Evolutionary conservation across 2,329 filamentous ascomycete species (phyloP).

Genomic region (Neonectria ditissima): DNA sequence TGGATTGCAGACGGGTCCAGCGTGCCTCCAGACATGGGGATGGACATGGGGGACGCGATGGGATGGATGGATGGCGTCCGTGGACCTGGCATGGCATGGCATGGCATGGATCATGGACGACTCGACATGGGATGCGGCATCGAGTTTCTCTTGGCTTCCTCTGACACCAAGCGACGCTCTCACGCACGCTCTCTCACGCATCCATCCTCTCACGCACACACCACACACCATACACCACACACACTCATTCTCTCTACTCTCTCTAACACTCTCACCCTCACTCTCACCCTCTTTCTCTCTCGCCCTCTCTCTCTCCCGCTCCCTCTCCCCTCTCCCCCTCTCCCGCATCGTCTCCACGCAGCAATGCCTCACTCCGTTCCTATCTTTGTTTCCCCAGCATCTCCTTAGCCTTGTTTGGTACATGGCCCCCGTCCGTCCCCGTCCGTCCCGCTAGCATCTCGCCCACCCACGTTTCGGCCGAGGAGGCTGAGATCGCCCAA

Average conservation of each 20-base stretch:
- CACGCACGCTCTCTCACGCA: slow-evolving; percentile 17
- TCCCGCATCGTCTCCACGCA: slow-evolving; percentile 31
- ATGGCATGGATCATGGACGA: background rate
- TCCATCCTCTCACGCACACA: slow-evolving; percentile 10
- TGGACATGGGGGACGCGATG: background rate
- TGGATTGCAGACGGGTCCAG: background rate
- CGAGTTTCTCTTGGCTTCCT: slow-evolving; percentile 3
- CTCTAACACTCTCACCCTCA: background rate
- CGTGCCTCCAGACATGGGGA: background rate
- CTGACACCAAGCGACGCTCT: slow-evolving; percentile 9
- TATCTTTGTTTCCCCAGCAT: slow-evolving; percentile 42
- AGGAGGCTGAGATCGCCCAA: slow-evolving; percentile 42
- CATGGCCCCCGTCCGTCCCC: slow-evolving; percentile 18
- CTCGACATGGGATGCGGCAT: slow-evolving; percentile 5
- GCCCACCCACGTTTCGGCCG: slow-evolving; percentile 36
- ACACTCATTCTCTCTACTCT: background rate
- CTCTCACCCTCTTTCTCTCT: slow-evolving; percentile 25
- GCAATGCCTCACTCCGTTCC: slow-evolving; percentile 46
- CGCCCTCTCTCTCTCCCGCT: background rate
- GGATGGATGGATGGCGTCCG: slow-evolving; percentile 7
- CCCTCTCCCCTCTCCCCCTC: slow-evolving; percentile 24
- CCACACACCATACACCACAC: background rate
- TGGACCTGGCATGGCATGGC: background rate
- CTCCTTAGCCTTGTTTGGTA: slow-evolving; percentile 26
- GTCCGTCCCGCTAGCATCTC: slow-evolving; percentile 31